phyloP scores from a whole-genome alignment of 192 early-diverging fungal genomes.

The Martensiomyces pterosporus region DNA sequence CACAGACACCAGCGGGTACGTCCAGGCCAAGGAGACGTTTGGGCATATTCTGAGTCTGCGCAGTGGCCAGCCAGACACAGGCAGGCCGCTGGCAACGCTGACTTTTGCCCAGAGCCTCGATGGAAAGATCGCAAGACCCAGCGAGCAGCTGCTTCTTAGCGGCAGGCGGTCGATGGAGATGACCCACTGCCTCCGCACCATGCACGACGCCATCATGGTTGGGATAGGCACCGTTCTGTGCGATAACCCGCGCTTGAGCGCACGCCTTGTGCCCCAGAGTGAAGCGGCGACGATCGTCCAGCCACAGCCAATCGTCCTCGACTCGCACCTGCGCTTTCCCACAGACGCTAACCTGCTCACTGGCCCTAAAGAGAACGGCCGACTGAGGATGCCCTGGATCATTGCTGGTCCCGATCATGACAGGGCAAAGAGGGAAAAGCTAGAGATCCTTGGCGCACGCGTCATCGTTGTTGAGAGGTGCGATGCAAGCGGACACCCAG shows the following conservation, averaged over 20 bases:
- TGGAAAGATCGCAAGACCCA: constrained; percentile 62
- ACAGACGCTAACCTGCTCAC: constrained; percentile 53
- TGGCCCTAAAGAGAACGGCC: constrained; percentile 23
- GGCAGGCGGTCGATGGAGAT: constrained; percentile 68
- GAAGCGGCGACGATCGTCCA: constrained; percentile 1
- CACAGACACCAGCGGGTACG: too few relatives aligned
- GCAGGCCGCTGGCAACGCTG: constrained; percentile 62
- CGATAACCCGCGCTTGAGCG: constrained; percentile 74
- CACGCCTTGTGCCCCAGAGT: constrained; percentile 12
- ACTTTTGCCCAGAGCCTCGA: constrained; percentile 91
- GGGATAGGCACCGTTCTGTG: constrained; percentile 76
- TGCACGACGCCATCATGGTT: constrained; percentile 81
- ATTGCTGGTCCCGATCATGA: constrained; percentile 37
- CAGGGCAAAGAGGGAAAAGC: constrained; percentile 14
- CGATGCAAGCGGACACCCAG: constrained; percentile 4
- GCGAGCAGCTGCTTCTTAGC: constrained; percentile 65
- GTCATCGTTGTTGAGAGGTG: constrained; percentile 43
- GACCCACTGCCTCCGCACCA: constrained; percentile 72
- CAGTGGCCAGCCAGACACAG: constrained; percentile 1
- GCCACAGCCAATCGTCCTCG: constrained; percentile 80
- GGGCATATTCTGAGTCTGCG: constrained; percentile 9
- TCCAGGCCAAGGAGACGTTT: too few relatives aligned
- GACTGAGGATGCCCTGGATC: constrained; percentile 57
- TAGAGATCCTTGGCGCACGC: constrained; percentile 60
- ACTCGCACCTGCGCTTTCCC: constrained; percentile 65